Base-by-base conservation (phyloP, 345 rosid genomes). In the Aquilaria sinensis region DNA sequence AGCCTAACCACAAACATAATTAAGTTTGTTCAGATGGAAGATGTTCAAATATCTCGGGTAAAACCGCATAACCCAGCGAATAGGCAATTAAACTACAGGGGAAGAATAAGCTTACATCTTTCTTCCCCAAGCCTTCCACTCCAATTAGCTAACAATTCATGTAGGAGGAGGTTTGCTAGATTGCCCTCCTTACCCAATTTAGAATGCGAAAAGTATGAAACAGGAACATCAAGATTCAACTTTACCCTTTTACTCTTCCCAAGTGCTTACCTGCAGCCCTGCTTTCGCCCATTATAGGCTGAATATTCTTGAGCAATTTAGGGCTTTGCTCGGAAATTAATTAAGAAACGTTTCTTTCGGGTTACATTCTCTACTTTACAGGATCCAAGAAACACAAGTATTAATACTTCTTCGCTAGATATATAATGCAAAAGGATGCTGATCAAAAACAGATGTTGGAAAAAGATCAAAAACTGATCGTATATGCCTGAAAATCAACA, bases 401-500 rank as follows among this genome's bases (percentile, higher is more conserved):
- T 23, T 37, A 12, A 32, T 49, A 47, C 31, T 37, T 37, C 7
- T 37, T n/a, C 6, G 65, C 41, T 14, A 23, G 14, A 55, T 47
- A 23, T 33, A 30, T 23, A 31, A 14, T 32, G 32, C 48, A 52
- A 32, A 13, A 37, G 43, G 8, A 37, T 37, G 43, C 7, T 37
- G 43, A 37, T 37, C 9, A 37, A 37, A 3, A 37, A 4, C 43
- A 37, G 2, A 9, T 3, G 5, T 0, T 37, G 43, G 7, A 37
- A 37, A 23, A 37, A 16, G 30, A 45, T 41, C 52, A 12, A 16
- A 29, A 51, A 49, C 63, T 23, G 51, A 56, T 12, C 37, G 41
- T 46, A 31, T 61, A 30, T 56, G 6, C 57, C 51, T 58, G 57
- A 48, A 58, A 58, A 58, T 62, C 2, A 72, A 62, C 55, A 33